Evolutionary conservation across 768 basidiomycete genomes (phyloP), one percentile per base, ranked within the genome.

Genomic region (Termitomyces sp.): DNA sequence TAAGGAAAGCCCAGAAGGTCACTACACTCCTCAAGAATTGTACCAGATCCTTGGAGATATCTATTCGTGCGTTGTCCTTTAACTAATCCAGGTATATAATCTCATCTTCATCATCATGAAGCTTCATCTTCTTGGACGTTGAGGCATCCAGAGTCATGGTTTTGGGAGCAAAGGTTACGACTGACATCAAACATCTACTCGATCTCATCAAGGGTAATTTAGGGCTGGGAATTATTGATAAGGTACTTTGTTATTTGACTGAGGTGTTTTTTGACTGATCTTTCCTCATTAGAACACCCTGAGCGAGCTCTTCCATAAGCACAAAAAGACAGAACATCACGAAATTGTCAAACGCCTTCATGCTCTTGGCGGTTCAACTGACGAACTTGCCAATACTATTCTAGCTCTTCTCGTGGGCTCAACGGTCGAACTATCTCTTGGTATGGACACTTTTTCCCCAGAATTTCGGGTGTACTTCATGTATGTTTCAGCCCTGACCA

Each of bases 71-170:
- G 84, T n/a, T 71, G 4, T 28, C 44, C 4, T 31, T 51, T 36
- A 39, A 6, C 37, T 10, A 41, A n/a, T 41, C 39, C 20, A 20
- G n/a, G 29, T 16, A 22, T 5, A 31, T 7, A 18, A 54, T 18
- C 33, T 56, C 20, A 53, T 18, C 33, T 5, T 28, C n/a, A n/a
- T n/a, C n/a, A n/a, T 16, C 31, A 12, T 20, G 4, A 61, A 92
- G 90, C 42, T 91, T 81, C 67, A 73, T 93, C 58, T 93, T 92
- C 82, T 78, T 92, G 34, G 83, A 91, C 52, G 73, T 83, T 22
- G 87, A 88, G 52, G 65, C 80, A 2, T 75, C 81, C 1, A 82
- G 83, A 62, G 70, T 83, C 29, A 80, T 86, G 79, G 75, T 79
- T 22, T 65, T 84, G 24, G 76, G 81, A 61, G 70, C 75, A 46